These are phyloP conservation scores for Penicillium samsonianum DNA, from an alignment of 495 filamentous ascomycete genomes.

Conservation along the genomic window DNA sequence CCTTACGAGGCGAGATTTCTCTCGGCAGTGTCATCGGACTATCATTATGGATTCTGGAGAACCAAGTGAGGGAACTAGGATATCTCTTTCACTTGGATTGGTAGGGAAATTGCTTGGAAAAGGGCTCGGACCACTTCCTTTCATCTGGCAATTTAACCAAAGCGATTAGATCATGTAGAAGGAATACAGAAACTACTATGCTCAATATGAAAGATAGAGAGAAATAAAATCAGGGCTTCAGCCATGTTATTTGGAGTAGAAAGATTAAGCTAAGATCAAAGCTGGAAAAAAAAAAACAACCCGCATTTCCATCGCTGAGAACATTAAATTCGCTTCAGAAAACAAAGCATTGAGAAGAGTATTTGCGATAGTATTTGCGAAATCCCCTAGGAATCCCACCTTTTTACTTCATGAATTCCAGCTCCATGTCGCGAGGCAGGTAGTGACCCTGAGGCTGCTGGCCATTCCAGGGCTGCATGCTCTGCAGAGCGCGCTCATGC, in stretches of 20 bases:
- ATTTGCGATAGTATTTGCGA: no score
- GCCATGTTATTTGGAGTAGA: neutral
- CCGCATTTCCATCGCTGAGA: conserved; percentile 8
- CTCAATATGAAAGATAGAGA: neutral
- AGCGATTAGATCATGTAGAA: no score
- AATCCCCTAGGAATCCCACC: neutral
- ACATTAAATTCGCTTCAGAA: conserved; percentile 8
- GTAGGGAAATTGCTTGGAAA: no score
- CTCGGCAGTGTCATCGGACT: conserved; percentile 8
- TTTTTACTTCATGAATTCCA: conserved; percentile 23
- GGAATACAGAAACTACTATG: no score
- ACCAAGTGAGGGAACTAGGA: neutral
- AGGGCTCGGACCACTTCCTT: no score
- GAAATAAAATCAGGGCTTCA: neutral
- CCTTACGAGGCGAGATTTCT: conserved; percentile 5
- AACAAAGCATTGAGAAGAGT: neutral
- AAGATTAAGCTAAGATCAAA: conserved; percentile 2
- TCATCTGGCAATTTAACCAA: no score
- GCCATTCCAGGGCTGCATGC: conserved; percentile 21
- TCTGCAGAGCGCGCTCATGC: conserved; percentile 16
- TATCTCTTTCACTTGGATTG: no score
- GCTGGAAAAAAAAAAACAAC: neutral
- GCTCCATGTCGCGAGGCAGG: conserved; percentile 18
- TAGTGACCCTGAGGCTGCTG: conserved; percentile 17
- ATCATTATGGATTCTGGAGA: neutral